A percentile compares a stretch with the other conserved stretches of the same genome.
phyloP scores from a whole-genome alignment of 495 filamentous ascomycete species.

The Penicillium parvum region DNA sequence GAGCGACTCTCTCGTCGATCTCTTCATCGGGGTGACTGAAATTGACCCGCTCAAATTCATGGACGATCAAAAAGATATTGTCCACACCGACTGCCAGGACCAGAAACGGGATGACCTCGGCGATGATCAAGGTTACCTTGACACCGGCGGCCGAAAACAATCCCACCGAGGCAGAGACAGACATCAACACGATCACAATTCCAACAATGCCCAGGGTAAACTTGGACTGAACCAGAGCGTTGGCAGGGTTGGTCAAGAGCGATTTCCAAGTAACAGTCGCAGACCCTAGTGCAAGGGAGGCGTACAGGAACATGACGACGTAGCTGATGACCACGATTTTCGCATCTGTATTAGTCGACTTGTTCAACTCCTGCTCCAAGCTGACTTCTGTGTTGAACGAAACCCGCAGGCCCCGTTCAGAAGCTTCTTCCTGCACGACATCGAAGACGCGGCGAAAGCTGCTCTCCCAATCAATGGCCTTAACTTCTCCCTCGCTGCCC shows the following conservation, averaged over 20 bases:
- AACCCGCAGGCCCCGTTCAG: slow-evolving; percentile 69
- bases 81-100: slow-evolving; percentile 95
- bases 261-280: slow-evolving; percentile 72
- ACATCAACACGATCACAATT: slow-evolving; percentile 95
- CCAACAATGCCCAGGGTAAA: slow-evolving; percentile 89
- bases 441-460: slow-evolving; percentile 66
- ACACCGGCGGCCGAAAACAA: slow-evolving; percentile 85
- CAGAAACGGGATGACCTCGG: slow-evolving; percentile 96
- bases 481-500: slow-evolving; percentile 59
- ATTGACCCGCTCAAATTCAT: slow-evolving; percentile 95
- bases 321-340: slow-evolving; percentile 97
- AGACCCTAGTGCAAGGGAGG: slow-evolving; percentile 84
- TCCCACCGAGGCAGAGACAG: slow-evolving; percentile 89
- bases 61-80: slow-evolving; percentile 98
- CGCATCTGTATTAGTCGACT: slow-evolving; percentile 94
- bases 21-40: slow-evolving; percentile 78
- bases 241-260: slow-evolving; percentile 72
- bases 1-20: slow-evolving; percentile 78
- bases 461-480: slow-evolving; percentile 86
- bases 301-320: slow-evolving; percentile 97
- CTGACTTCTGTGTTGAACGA: slow-evolving; percentile 94
- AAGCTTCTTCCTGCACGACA: slow-evolving; percentile 74
- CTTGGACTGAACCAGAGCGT: slow-evolving; percentile 87
- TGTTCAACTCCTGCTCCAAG: slow-evolving; percentile 87
- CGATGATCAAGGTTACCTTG: slow-evolving; percentile 94